These are phyloP conservation scores for Microcos paniculata DNA, from an alignment of 345 rosid species.

Conservation along the genomic window DNA sequence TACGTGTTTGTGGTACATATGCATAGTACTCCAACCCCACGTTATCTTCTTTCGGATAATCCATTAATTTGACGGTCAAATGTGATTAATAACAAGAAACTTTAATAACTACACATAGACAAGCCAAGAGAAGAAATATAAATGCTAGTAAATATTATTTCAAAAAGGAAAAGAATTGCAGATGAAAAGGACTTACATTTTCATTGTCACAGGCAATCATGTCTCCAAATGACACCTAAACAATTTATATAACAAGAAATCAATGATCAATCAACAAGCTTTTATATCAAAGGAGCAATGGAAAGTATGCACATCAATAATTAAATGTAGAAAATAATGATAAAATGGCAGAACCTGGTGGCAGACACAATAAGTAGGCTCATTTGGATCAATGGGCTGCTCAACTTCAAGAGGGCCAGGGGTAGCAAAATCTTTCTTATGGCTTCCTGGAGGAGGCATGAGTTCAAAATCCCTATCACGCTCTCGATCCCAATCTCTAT, in stretches of 20 bases:
- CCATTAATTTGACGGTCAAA: not conserved
- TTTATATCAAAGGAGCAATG: not conserved
- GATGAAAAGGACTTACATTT: slow-evolving; percentile 55
- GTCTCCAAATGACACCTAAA: slow-evolving; percentile 96
- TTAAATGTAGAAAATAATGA: slow-evolving; percentile 3
- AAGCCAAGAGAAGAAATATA: not conserved
- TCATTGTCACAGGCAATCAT: slow-evolving; percentile 99
- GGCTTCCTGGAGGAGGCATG: slow-evolving; percentile 98
- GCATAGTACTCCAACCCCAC: not conserved
- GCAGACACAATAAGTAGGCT: slow-evolving; percentile 97
- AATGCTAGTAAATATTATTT: not conserved
- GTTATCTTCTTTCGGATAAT: not conserved
- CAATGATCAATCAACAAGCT: slow-evolving; percentile 5
- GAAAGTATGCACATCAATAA: slow-evolving; percentile 9
- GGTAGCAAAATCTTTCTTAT: slow-evolving; percentile 61
- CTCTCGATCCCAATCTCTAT: slow-evolving; percentile 87
- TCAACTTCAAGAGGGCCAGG: slow-evolving; percentile 55
- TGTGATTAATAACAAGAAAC: not conserved
- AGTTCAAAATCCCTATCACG: slow-evolving; percentile 95
- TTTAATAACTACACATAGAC: slow-evolving; percentile 1
- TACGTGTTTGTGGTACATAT: not conserved
- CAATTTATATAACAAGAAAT: slow-evolving; percentile 7
- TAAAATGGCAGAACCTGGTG: slow-evolving; percentile 71
- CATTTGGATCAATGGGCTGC: slow-evolving; percentile 96
- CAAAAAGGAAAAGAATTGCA: not conserved